Evolutionary conservation across 345 rosid genomes (phyloP).

Genomic region (Rhizophora apiculata): DNA sequence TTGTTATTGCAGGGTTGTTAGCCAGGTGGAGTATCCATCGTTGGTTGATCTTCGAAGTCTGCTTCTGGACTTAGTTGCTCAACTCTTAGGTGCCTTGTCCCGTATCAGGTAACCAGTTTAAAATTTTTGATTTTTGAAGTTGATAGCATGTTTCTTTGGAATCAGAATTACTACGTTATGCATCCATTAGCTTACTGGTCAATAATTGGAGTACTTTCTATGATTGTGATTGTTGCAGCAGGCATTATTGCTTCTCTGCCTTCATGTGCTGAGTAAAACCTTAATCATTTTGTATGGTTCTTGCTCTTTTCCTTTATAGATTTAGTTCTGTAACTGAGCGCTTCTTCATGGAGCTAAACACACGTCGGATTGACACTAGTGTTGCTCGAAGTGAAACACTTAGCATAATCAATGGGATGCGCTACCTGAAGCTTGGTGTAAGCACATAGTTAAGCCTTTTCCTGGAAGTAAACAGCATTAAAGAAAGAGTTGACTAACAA

Average conservation of each 20-base stretch:
- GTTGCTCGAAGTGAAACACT: constrained; percentile 90
- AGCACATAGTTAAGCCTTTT: constrained; percentile 27
- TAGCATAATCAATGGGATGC: constrained; percentile 96
- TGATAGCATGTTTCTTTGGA: neutral
- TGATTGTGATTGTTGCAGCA: neutral
- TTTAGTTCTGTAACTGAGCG: constrained; percentile 98
- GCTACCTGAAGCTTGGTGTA: constrained; percentile 97
- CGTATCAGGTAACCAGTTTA: constrained; percentile 68
- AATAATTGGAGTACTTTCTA: neutral
- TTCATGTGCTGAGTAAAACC: neutral
- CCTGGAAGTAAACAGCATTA: constrained; percentile 6
- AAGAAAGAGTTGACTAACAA: constrained; percentile 26
- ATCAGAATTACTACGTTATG: neutral
- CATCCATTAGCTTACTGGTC: neutral
- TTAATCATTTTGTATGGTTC: constrained; percentile 15
- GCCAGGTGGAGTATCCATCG: constrained; percentile 97
- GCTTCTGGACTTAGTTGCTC: constrained; percentile 94
- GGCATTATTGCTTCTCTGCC: neutral
- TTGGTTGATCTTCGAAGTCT: constrained; percentile 96
- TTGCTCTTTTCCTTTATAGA: constrained; percentile 39
- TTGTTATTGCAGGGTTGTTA: constrained; percentile 71
- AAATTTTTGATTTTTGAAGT: constrained; percentile 11
- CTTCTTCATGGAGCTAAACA: constrained; percentile 88
- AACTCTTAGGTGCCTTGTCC: constrained; percentile 94
- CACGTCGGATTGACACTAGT: constrained; percentile 79